A percentile compares a stretch with the other conserved stretches of the same genome.
phyloP scores from a whole-genome alignment of 768 basidiomycete species.

The Lentinula detonsa region DNA sequence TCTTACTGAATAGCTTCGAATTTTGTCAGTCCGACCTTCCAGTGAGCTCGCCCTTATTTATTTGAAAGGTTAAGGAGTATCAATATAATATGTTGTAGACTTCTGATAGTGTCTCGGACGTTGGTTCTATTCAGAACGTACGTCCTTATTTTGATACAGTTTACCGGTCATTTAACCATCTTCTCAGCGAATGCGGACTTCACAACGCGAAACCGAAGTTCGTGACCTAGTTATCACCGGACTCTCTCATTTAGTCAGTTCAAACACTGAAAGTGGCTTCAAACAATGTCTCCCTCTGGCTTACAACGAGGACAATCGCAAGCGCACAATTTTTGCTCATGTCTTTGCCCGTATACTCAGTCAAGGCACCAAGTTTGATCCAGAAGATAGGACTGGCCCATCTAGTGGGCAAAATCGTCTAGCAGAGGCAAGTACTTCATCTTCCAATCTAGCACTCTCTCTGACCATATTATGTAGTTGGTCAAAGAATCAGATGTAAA shows the following conservation, averaged over 20 bases:
- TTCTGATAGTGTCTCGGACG: conserved; percentile 45
- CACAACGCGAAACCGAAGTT: conserved; percentile 53
- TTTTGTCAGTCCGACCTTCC: conserved; percentile 38
- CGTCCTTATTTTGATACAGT: conserved; percentile 4
- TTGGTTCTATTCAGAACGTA: conserved; percentile 42
- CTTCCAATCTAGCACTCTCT: conserved; percentile 1
- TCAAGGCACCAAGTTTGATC: conserved; percentile 73
- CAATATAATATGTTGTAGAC: conserved; percentile 20
- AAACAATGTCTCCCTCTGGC: conserved; percentile 82
- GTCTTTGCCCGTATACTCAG: conserved; percentile 78
- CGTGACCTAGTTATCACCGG: conserved; percentile 76
- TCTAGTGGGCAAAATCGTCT: conserved; percentile 46
- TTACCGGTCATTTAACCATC: background rate
- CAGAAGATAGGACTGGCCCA: conserved; percentile 43
- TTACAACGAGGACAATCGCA: conserved; percentile 63
- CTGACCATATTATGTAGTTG: conserved; percentile 35
- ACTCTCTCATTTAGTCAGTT: conserved; percentile 72
- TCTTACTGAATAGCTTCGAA: conserved; percentile 58
- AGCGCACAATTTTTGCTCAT: conserved; percentile 77
- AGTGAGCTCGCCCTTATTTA: conserved; percentile 22
- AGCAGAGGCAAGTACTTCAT: conserved; percentile 43
- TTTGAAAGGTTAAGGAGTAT: background rate
- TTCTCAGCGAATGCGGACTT: conserved; percentile 33
- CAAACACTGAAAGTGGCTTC: conserved; percentile 84
- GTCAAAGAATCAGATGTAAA: conserved; percentile 71